Evolutionary conservation across 2,329 filamentous ascomycete genomes (phyloP).

Genomic region (Phaeomoniella chlamydospora): DNA sequence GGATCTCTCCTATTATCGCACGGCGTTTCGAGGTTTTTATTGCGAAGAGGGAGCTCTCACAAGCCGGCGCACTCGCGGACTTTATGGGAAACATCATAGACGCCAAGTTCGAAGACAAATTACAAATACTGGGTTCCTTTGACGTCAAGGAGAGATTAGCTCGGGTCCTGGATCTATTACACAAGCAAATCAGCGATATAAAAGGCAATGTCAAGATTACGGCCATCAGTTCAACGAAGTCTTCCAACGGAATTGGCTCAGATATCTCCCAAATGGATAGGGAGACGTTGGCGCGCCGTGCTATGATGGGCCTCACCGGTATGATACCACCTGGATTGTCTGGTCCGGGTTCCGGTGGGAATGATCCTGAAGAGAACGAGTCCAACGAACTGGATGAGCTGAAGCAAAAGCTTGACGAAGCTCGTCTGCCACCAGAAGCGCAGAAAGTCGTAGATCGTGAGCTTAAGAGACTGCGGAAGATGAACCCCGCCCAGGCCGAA

Average conservation of each 20-base stretch:
- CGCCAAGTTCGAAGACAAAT: constrained; percentile 76
- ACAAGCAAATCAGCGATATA: constrained; percentile 66
- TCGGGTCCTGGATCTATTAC: constrained; percentile 69
- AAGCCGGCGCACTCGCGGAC: constrained; percentile 78
- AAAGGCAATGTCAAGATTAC: constrained; percentile 82
- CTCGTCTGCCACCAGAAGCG: constrained; percentile 69
- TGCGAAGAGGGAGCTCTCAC: constrained; percentile 60
- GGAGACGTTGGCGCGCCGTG: constrained; percentile 25
- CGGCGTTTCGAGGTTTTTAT: constrained; percentile 81
- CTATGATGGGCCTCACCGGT: constrained; percentile 27
- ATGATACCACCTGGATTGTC: constrained; percentile 26
- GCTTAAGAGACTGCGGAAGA: constrained; percentile 76
- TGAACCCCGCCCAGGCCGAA: constrained; percentile 91
- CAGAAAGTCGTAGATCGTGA: constrained; percentile 85
- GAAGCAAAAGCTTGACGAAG: constrained; percentile 71
- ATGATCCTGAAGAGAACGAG: constrained; percentile 59
- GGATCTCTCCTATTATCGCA: constrained; percentile 70
- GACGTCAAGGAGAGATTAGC: constrained; percentile 65
- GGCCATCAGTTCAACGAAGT: constrained; percentile 52
- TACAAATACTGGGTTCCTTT: constrained; percentile 69
- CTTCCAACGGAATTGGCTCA: constrained; percentile 45
- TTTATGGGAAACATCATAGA: constrained; percentile 94
- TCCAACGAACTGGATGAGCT: constrained; percentile 82
- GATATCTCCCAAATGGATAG: constrained; percentile 35
- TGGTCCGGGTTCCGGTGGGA: constrained; percentile 29